Evolutionary conservation across 495 filamentous ascomycete species (phyloP), one percentile per base, ranked within the genome.

Genomic region (Staphylotrichum tortipilum): DNA sequence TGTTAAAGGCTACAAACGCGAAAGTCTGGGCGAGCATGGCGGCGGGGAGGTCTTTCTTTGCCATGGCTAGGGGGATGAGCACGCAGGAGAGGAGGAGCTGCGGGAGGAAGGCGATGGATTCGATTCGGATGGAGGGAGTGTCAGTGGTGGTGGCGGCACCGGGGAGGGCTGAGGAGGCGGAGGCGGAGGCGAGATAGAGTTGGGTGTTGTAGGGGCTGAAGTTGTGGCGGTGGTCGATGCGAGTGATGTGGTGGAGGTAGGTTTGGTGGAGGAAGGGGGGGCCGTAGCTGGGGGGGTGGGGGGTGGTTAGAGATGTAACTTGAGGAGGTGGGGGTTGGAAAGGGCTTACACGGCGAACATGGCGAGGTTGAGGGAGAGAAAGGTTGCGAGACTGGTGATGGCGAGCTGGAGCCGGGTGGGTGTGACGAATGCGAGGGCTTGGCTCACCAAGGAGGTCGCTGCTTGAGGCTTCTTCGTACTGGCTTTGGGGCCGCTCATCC

Each of bases 11-110:
- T 6, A 97, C 92, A 66, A 98, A 98, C 0, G 92, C 86, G 63
- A 96, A 95, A 0, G 94, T 97, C 68, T 98, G 92, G n/a, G 87
- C 89, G n/a, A 98, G 77, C 82, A 97, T 88, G n/a, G 89, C 78
- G 1, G 82, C 77, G 1, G 92, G 74, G 0, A 98, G 75, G 59
- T 86, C 81, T 61, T 79, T 85, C 66, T 91, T 95, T 7, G 87
- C 87, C n/a, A 92, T 66, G 3, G 78, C 74, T 0, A 92, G 62
- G 3, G 92, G 94, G 36, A 98, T 82, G 1, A 83, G 67, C 15
- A 92, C 56, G 2, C 85, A 83, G 0, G 83, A 86, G 22, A 97
- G 75, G 28, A 86, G 56, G 0, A 98, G 68, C 61, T 98, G 92
- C 0, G 91, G 94, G 15, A 94, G 41, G 58, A 97, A 98, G 3